Evolutionary conservation across 106 monocot species (phyloP).

Genomic region (Ottelia alismoides): DNA sequence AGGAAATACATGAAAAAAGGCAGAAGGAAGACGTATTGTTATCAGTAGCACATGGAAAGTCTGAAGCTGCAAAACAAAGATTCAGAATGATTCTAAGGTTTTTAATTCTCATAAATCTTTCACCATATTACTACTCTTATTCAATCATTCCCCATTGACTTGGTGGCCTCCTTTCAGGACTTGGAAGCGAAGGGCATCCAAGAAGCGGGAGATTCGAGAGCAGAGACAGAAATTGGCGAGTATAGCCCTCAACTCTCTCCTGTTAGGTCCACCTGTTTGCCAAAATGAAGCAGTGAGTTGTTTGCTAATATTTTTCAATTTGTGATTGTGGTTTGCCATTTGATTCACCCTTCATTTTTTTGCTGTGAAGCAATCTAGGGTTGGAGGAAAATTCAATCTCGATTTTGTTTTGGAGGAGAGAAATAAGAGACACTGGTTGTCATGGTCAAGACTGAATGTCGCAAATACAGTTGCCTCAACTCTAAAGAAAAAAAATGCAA

Average conservation of each 20-base stretch:
- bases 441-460: conserved; percentile 52
- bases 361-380: conserved; percentile 17
- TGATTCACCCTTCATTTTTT: conserved; percentile 7
- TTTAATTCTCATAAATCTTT: neutral
- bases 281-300: conserved; percentile 31
- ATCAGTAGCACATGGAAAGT: conserved; percentile 10
- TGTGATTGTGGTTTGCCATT: neutral
- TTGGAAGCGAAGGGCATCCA: conserved; percentile 53
- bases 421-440: conserved; percentile 25
- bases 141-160: neutral
- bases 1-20: conserved; percentile 1
- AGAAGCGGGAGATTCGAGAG: conserved; percentile 35
- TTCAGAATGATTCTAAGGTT: conserved; percentile 65
- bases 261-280: conserved; percentile 57
- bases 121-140: neutral
- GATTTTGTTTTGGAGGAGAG: conserved; percentile 38
- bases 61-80: conserved; percentile 31
- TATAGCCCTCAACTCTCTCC: conserved; percentile 53
- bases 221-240: conserved; percentile 32
- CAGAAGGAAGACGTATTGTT: conserved; percentile 9
- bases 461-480: conserved; percentile 50
- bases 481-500: conserved; percentile 45
- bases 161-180: conserved; percentile 29
- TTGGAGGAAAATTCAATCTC: conserved; percentile 29
- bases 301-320: neutral